Conservation (phyloP, 1,284 basidiomycete species). For the Pyrrhoderma noxium region DNA sequence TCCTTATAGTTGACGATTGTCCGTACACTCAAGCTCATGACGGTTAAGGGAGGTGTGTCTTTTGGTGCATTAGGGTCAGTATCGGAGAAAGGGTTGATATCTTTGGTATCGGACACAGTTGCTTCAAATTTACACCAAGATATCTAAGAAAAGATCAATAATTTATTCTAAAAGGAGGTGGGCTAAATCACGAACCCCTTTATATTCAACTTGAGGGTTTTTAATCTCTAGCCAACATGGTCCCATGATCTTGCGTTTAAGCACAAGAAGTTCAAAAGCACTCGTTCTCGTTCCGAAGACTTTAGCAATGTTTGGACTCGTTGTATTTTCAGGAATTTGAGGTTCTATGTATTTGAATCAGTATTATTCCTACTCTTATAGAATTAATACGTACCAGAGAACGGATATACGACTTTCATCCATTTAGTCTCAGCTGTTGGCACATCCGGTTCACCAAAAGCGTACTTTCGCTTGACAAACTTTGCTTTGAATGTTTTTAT, state of each 20-base stretch:
- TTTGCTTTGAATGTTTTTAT: slow-evolving; percentile 79
- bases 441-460: slow-evolving; percentile 83
- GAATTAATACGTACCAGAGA: slow-evolving; percentile 49
- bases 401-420: slow-evolving; percentile 89
- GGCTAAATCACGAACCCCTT: slow-evolving; percentile 52
- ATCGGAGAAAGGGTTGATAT: slow-evolving; percentile 79
- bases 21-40: slow-evolving; percentile 86
- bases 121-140: slow-evolving; percentile 96
- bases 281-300: slow-evolving; percentile 92
- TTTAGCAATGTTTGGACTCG: slow-evolving; percentile 78
- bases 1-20: slow-evolving; percentile 92
- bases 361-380: slow-evolving; percentile 2
- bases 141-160: slow-evolving; percentile 47
- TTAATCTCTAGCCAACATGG: slow-evolving; percentile 95
- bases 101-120: slow-evolving; percentile 80
- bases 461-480: slow-evolving; percentile 88
- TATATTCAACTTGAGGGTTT: slow-evolving; percentile 62
- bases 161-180: slow-evolving; percentile 4
- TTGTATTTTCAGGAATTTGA: slow-evolving; percentile 63
- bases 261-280: slow-evolving; percentile 90
- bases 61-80: slow-evolving; percentile 66
- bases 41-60: slow-evolving; percentile 83
- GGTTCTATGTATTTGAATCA: slow-evolving; percentile 34
- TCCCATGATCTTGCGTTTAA: slow-evolving; percentile 98
- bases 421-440: slow-evolving; percentile 79